A percentile compares a stretch with the other conserved stretches of the same genome.
phyloP scores from a whole-genome alignment of 495 filamentous ascomycete genomes.

The Tuber microsphaerosporum region DNA sequence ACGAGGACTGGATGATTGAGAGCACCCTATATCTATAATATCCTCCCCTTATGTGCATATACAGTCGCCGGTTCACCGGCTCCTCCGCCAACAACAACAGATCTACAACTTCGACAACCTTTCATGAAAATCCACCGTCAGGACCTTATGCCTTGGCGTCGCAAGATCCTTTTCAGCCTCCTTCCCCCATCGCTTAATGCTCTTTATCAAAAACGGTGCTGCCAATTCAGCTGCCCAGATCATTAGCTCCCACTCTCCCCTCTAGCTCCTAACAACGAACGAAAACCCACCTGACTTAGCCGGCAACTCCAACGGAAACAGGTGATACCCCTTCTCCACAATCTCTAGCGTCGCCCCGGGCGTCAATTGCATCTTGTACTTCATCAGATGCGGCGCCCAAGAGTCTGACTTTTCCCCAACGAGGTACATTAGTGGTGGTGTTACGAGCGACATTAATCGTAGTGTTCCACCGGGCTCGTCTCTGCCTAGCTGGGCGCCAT shows the following conservation, averaged over 20 bases:
- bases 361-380: conserved; percentile 57
- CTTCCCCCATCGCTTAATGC: conserved; percentile 57
- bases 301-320: conserved; percentile 76
- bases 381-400: conserved; percentile 49
- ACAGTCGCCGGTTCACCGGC: neutral
- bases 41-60: neutral
- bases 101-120: conserved; percentile 43
- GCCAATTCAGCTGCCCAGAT: conserved; percentile 50
- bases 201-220: conserved; percentile 55
- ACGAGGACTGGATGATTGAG: too few species aligned
- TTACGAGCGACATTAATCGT: conserved; percentile 57
- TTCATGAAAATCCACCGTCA: conserved; percentile 54
- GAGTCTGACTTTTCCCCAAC: conserved; percentile 64
- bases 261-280: neutral
- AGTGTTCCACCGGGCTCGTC: conserved; percentile 58
- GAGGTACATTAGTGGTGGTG: conserved; percentile 75
- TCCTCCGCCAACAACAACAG: neutral
- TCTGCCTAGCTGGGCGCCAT: conserved; percentile 54
- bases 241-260: neutral
- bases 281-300: conserved; percentile 47
- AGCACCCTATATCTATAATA: too few species aligned
- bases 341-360: conserved; percentile 58
- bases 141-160: conserved; percentile 54
- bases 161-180: conserved; percentile 56
- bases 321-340: conserved; percentile 64